Conservation (phyloP, 2,329 filamentous ascomycete species). For the Neophaeococcomyces aloes region DNA sequence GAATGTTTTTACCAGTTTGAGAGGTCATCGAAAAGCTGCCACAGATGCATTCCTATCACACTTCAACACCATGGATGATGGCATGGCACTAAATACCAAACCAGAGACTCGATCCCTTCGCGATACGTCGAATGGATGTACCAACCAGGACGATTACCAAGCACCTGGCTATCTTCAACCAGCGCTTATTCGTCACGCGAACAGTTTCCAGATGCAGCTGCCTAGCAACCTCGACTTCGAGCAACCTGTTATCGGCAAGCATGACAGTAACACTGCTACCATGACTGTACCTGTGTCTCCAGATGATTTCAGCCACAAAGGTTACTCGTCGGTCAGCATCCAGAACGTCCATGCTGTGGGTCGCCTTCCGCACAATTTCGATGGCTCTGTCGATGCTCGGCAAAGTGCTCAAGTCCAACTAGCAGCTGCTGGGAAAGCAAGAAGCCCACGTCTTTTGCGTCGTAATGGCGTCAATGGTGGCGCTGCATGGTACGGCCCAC, state of each 20-base stretch:
- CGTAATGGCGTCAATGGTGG: slow-evolving; percentile 10
- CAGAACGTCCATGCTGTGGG: slow-evolving; percentile 21
- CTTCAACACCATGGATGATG: slow-evolving; percentile 4
- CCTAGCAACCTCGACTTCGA: not conserved
- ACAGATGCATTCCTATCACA: slow-evolving; percentile 8
- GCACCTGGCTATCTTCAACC: not conserved
- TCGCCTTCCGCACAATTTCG: slow-evolving; percentile 19
- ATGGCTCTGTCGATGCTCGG: slow-evolving; percentile 16
- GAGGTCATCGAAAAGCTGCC: slow-evolving; percentile 6
- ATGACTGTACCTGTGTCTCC: not conserved
- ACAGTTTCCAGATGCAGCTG: not conserved
- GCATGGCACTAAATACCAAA: not conserved
- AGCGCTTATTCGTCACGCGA: not conserved
- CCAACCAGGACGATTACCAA: not conserved
- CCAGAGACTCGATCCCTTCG: slow-evolving; percentile 5
- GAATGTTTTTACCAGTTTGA: not conserved
- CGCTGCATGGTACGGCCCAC: slow-evolving; percentile 15
- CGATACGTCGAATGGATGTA: not conserved
- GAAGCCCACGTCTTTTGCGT: slow-evolving; percentile 14
- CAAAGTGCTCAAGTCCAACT: slow-evolving; percentile 15
- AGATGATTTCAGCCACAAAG: slow-evolving; percentile 16
- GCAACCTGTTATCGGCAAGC: not conserved
- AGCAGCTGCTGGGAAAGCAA: slow-evolving; percentile 14
- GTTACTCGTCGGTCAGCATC: slow-evolving; percentile 18
- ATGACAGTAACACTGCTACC: not conserved